phyloP scores from a whole-genome alignment of 495 filamentous ascomycete species.

The Annulohypoxylon stygium region DNA sequence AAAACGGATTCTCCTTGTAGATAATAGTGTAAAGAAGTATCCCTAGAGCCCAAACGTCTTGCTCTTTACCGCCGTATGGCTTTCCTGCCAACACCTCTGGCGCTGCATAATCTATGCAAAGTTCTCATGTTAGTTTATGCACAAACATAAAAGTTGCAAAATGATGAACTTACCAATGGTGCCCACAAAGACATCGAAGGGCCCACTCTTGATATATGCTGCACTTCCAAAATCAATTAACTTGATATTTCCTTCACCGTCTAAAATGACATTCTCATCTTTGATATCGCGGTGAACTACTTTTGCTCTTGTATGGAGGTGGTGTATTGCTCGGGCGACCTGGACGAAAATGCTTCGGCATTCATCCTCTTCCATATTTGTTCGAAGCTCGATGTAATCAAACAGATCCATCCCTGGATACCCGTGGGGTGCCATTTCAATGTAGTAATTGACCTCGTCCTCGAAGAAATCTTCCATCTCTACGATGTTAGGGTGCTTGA shows the following conservation, averaged over 20 bases:
- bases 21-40: constrained; percentile 98
- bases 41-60: constrained; percentile 98
- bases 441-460: constrained; percentile 98
- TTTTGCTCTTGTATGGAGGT: constrained; percentile 89
- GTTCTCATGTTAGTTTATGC: constrained; percentile 23
- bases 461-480: constrained; percentile 99
- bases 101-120: constrained; percentile 86
- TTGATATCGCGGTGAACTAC: constrained; percentile 99
- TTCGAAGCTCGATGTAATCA: constrained; percentile 96
- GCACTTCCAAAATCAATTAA: constrained; percentile 98
- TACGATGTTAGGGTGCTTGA: constrained; percentile 94
- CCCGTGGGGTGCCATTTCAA: constrained; percentile 97
- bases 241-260: constrained; percentile 96
- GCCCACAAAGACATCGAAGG: constrained; percentile 98
- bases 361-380: constrained; percentile 96
- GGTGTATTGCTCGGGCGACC: constrained; percentile 88
- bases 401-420: constrained; percentile 99
- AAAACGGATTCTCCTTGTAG: constrained; percentile 99
- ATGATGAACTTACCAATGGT: constrained; percentile 83
- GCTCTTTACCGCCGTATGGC: constrained; percentile 94
- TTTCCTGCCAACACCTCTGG: constrained; percentile 95
- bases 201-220: constrained; percentile 97
- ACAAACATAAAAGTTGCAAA: neutral
- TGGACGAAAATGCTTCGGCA: constrained; percentile 96
- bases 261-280: constrained; percentile 96